Base-by-base conservation (phyloP, 371 early-diverging fungal species). In the Fennellomyces sp. region DNA sequence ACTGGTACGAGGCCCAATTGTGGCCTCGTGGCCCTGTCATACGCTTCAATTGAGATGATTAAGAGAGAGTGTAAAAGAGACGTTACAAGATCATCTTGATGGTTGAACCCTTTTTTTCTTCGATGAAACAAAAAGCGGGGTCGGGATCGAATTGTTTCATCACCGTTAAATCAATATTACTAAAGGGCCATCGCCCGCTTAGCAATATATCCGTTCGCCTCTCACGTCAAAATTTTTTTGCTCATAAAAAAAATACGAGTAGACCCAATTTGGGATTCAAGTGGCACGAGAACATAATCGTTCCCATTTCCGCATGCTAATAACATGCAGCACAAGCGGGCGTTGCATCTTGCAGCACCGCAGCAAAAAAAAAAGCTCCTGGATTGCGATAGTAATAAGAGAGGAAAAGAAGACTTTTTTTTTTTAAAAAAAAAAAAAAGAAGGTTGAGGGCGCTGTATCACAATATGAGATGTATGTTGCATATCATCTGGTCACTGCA, bases 231-330 rank as follows among this genome's bases (percentile, higher is more conserved):
- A 36, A 15, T 48, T 48, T 48, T 27, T 48, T 48, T 27, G 17
- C 13, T 48, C 36, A 8, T 36, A 36, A n/a, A n/a, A n/a, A n/a
- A n/a, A n/a, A n/a, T n/a, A n/a, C n/a, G n/a, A n/a, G n/a, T n/a
- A n/a, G n/a, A 11, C 39, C 15, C 17, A 39, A 39, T 39, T 11
- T 39, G n/a, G 39, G 39, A 39, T 10, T 10, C 39, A 39, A 15
- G 39, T 39, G 39, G 39, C 39, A 39, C 39, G 15, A 33, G 5
- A 39, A 5, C n/a, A n/a, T n/a, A n/a, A n/a, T n/a, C n/a, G n/a
- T n/a, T n/a, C n/a, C n/a, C n/a, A n/a, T n/a, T n/a, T n/a, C 35
- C 35, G 35, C 39, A 39, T 39, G 39, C 39, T 39, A 39, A 39
- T 39, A 39, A 17, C 39, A 15, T n/a, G 39, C 39, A 39, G 39